Evolutionary conservation across 768 basidiomycete species (phyloP).

Genomic region (Amanita jacksonii): DNA sequence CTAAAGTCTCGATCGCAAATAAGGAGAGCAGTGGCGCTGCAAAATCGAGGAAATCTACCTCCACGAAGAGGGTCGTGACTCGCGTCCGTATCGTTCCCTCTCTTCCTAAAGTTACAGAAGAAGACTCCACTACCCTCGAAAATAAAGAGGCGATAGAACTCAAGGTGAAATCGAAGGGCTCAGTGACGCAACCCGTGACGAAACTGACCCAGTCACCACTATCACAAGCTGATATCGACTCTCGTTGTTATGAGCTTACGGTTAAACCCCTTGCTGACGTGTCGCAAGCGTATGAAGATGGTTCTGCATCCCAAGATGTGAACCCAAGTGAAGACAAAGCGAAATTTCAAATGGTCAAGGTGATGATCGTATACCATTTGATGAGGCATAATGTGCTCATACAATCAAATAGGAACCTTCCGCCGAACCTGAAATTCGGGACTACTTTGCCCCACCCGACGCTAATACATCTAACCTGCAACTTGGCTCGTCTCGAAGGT

Average conservation of each 20-base stretch:
- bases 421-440: slow-evolving; percentile 46
- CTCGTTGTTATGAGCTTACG: slow-evolving; percentile 74
- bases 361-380: slow-evolving; percentile 21
- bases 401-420: slow-evolving; percentile 36
- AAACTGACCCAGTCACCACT: slow-evolving; percentile 14
- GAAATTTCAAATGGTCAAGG: slow-evolving; percentile 38
- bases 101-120: slow-evolving; percentile 42
- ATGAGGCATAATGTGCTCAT: neutral
- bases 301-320: slow-evolving; percentile 23
- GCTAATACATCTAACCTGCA: slow-evolving; percentile 20
- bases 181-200: too few species aligned
- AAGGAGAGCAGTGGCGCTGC: slow-evolving; percentile 26
- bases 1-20: slow-evolving; percentile 17
- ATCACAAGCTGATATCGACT: slow-evolving; percentile 50
- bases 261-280: slow-evolving; percentile 74
- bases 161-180: neutral
- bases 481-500: slow-evolving; percentile 14
- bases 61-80: slow-evolving; percentile 18
- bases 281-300: slow-evolving; percentile 53
- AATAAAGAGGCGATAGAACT: neutral
- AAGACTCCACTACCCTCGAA: slow-evolving; percentile 14
- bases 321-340: slow-evolving; percentile 23
- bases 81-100: slow-evolving; percentile 39
- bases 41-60: slow-evolving; percentile 26
- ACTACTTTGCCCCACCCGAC: slow-evolving; percentile 36